Evolutionary conservation across 768 basidiomycete species (phyloP), one percentile per base, ranked within the genome.

Genomic region (Boletus bicolor): DNA sequence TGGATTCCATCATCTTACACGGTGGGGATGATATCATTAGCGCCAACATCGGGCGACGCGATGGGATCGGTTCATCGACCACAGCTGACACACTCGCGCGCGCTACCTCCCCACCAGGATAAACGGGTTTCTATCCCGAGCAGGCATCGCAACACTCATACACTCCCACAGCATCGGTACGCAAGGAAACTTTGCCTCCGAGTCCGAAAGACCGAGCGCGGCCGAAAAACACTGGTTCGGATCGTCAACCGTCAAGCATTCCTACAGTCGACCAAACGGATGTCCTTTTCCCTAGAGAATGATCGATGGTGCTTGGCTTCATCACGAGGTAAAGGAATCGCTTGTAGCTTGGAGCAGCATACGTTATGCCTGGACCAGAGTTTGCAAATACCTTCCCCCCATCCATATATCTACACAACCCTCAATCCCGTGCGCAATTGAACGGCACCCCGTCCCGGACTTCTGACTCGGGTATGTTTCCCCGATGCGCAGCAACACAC

Each of bases 11-110:
- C 21, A 21, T 44, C 48, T 60, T 61, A 62, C 60, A 57, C 26
- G 28, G 7, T 32, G 5, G 2, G 14, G 34, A 42, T 57, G 45
- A 63, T 61, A 28, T 53, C 51, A 59, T 62, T 50, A 8, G 24
- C 28, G 32, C 10, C 39, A 15, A 6, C 38, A 48, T 50, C 61
- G 61, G 49, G 48, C 21, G 60, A 42, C 32, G 41, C 48, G 54
- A 38, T 46, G 35, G 19, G 7, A 47, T 56, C 59, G 59, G 34
- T 32, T 35, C 32, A 30, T 7, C 7, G 7, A 30, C 28, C 28
- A 30, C 28, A 30, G 7, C 35, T 36, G 21, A 35, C 34, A 15
- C 11, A n/a, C 41, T 15, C 5, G 28, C 28, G 6, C 28, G 12
- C 32, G 24, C 38, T 41, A 17, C n/a, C 21, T 14, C 7, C 39